Conservation (phyloP, 139 green algal genomes). For the Coccomyxa sp. region DNA sequence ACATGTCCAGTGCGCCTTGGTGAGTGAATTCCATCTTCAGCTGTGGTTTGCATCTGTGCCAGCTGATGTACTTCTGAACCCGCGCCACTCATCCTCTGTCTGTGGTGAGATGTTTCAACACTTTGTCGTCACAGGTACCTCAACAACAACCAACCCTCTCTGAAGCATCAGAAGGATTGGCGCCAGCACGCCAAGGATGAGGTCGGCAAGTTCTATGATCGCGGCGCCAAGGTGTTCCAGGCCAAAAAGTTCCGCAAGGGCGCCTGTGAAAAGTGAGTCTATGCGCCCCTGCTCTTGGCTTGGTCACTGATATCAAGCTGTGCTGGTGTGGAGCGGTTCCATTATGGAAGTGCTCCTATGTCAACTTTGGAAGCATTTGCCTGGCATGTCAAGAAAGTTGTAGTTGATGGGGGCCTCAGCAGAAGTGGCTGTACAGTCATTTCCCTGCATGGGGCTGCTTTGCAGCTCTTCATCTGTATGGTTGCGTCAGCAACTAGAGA, state of each 20-base stretch:
- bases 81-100: too few species aligned
- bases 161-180: conserved; percentile 99
- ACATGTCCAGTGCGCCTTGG: conserved; percentile 94
- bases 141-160: conserved; percentile 71
- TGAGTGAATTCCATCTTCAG: too few species aligned
- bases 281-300: not conserved
- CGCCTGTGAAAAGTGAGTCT: conserved; percentile 92
- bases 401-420: too few species aligned
- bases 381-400: not conserved
- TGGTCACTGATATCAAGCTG: not conserved
- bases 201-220: conserved; percentile 80
- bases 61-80: too few species aligned
- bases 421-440: not conserved
- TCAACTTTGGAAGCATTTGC: too few species aligned
- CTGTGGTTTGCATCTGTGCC: too few species aligned
- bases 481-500: too few species aligned
- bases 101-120: too few species aligned
- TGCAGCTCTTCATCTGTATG: too few species aligned
- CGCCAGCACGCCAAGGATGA: conserved; percentile 56
- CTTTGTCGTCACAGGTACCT: conserved; percentile 67
- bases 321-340: not conserved
- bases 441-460: too few species aligned
- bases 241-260: conserved; percentile 95
- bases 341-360: too few species aligned
- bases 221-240: conserved; percentile 88